These are phyloP conservation scores for Mycena filopes DNA, from an alignment of 768 basidiomycete genomes.

Conservation along the genomic window DNA sequence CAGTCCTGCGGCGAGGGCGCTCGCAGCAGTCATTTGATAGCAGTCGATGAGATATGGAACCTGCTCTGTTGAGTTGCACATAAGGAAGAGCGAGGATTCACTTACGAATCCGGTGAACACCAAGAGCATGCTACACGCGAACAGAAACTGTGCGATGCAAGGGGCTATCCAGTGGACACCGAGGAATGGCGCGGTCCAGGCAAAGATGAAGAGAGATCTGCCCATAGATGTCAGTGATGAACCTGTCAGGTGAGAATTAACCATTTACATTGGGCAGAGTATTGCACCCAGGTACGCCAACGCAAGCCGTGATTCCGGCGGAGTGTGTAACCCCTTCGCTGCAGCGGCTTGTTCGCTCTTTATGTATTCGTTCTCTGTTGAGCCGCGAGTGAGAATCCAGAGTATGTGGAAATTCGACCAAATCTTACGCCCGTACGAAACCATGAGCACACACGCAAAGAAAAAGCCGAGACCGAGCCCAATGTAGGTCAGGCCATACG, in stretches of 20 bases:
- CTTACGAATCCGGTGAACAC: constrained; percentile 34
- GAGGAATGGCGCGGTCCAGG: constrained; percentile 30
- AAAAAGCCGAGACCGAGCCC: constrained; percentile 30
- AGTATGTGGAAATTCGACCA: not conserved
- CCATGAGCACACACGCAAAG: constrained; percentile 10
- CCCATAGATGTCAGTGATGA: not conserved
- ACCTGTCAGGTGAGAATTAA: not conserved
- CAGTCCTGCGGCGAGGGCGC: constrained; percentile 30
- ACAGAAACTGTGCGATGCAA: constrained; percentile 29
- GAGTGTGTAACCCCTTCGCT: constrained; percentile 17
- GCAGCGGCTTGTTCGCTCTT: constrained; percentile 7
- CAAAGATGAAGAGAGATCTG: constrained; percentile 33
- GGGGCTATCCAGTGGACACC: constrained; percentile 31
- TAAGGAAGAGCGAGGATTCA: not conserved
- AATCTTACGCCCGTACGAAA: constrained; percentile 26
- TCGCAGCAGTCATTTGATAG: constrained; percentile 29
- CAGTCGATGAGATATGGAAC: constrained; percentile 10
- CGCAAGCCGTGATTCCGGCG: constrained; percentile 25
- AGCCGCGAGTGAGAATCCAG: not conserved
- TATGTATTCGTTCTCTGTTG: constrained; percentile 22
- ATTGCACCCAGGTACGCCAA: constrained; percentile 24
- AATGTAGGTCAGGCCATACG: constrained; percentile 32
- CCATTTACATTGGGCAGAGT: constrained; percentile 20
- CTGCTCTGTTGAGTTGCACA: no score
- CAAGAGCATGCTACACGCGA: constrained; percentile 26